Evolutionary conservation across 805 yeast species (phyloP), one percentile per base, ranked within the genome.

Genomic region (Metschnikowia baotianmanensis): DNA sequence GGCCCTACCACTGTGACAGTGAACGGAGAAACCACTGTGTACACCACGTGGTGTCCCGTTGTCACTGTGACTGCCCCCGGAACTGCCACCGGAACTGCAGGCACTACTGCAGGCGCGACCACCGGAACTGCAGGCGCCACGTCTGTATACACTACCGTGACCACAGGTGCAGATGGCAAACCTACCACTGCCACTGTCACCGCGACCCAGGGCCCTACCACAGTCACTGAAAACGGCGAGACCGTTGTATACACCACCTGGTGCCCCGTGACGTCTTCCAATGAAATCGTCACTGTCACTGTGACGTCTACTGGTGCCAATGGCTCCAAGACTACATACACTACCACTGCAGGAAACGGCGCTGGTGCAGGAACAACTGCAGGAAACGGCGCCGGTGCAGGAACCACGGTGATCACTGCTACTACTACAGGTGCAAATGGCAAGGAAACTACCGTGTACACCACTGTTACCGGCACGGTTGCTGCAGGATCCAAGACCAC

Each of bases 1-100:
- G 71, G 72, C 34, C 52, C 59, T 5, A 35, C 52, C 33, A 50
- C 66, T 23, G 46, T 51, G 24, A 56, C 61, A 28, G 41, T 43
- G 15, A 50, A 38, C 33, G 58, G 49, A 23, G 41, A 27, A 23
- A 41, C 19, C 26, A 58, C 59, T 15, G 46, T 40, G 17, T 50
- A 46, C 47, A 63, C 71, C 48, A 66, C 71, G 26, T 65, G 56
- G 57, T 62, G 69, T 44, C 72, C 71, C 43, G 48, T 59, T 26
- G 41, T 61, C 17, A 36, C 28, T 16, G 34, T 51, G 22, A 12
- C 46, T 26, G 49, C 61, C 47, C 57, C 65, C 27, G n/a, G n/a
- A n/a, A n/a, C n/a, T n/a, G n/a, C n/a, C n/a, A n/a, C n/a, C n/a
- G n/a, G n/a, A n/a, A n/a, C n/a, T n/a, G n/a, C n/a, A n/a, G n/a